These are phyloP conservation scores for Boletus subcaerulescens DNA, from an alignment of 768 basidiomycete genomes.

Conservation along the genomic window DNA sequence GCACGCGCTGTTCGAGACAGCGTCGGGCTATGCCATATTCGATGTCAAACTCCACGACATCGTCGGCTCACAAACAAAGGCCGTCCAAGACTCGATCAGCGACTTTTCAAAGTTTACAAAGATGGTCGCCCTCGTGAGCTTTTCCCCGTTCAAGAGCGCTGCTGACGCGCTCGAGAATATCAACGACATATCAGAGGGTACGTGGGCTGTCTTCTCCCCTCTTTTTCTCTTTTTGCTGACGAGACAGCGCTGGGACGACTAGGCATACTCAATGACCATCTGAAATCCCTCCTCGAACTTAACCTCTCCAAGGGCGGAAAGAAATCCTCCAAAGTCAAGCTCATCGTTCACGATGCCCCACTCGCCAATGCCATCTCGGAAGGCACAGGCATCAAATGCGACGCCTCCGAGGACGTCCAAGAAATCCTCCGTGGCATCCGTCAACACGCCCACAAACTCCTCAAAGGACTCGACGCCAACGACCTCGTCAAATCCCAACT, in stretches of 20 bases:
- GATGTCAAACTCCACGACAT: constrained; percentile 84
- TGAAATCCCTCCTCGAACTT: constrained; percentile 81
- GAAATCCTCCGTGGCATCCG: constrained; percentile 93
- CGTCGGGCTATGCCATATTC: constrained; percentile 93
- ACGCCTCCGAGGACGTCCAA: constrained; percentile 74
- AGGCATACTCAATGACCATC: constrained; percentile 85
- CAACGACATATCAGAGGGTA: constrained; percentile 95
- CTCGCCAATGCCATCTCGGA: constrained; percentile 78
- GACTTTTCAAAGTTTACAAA: constrained; percentile 88
- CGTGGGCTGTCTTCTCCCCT: constrained; percentile 16
- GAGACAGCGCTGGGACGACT: neutral
- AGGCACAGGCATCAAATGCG: constrained; percentile 69
- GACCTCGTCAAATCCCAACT: constrained; percentile 94
- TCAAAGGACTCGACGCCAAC: constrained; percentile 82
- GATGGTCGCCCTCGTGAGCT: constrained; percentile 88
- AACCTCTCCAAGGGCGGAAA: constrained; percentile 72
- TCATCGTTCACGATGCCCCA: constrained; percentile 75
- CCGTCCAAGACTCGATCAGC: constrained; percentile 81
- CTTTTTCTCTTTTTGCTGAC: neutral
- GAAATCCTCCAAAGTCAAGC: constrained; percentile 63
- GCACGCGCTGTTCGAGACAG: constrained; percentile 89
- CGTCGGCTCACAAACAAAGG: constrained; percentile 73
- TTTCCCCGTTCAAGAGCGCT: constrained; percentile 91
- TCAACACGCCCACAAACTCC: constrained; percentile 83
- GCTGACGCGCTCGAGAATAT: constrained; percentile 93